Percentiles rank a stretch among this genome's conserved stretches.
Evolutionary conservation across 2,329 filamentous ascomycete species (phyloP).

Genomic region (Alternaria viburni): DNA sequence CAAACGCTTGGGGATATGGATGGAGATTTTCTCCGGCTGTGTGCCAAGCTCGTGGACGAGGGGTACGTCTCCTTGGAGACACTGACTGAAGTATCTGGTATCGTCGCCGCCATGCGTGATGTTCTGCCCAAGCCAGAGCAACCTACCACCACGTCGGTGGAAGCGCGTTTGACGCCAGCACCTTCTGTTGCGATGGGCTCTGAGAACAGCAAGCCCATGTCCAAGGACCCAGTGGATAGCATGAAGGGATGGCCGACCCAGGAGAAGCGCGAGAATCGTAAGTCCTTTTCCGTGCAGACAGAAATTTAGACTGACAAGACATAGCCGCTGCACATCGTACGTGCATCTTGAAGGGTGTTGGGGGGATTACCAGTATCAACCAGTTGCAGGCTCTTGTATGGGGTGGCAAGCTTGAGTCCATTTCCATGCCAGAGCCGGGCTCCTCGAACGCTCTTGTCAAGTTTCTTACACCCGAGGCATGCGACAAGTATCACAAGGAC

Average conservation of each 20-base stretch:
- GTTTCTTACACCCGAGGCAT: conserved; percentile 44
- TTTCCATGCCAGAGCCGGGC: conserved; percentile 33
- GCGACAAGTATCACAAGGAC: conserved; percentile 39
- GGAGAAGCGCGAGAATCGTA: conserved; percentile 40
- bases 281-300: neutral
- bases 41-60: conserved; percentile 24
- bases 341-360: conserved; percentile 36
- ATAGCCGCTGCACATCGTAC: conserved; percentile 31
- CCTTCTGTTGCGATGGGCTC: neutral
- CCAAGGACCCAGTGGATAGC: conserved; percentile 12
- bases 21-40: conserved; percentile 34
- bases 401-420: conserved; percentile 45
- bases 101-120: conserved; percentile 29
- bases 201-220: neutral
- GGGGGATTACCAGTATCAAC: conserved; percentile 29
- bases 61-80: conserved; percentile 25
- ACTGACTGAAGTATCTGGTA: conserved; percentile 27
- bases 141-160: neutral
- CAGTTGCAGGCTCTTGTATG: conserved; percentile 46
- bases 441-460: conserved; percentile 35
- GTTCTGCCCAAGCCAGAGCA: conserved; percentile 22
- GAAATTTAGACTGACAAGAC: conserved; percentile 9
- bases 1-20: conserved; percentile 19
- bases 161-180: neutral
- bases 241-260: conserved; percentile 35